Base-by-base conservation (phyloP, 2,329 filamentous ascomycete genomes). In the Delphinella strobiligena region DNA sequence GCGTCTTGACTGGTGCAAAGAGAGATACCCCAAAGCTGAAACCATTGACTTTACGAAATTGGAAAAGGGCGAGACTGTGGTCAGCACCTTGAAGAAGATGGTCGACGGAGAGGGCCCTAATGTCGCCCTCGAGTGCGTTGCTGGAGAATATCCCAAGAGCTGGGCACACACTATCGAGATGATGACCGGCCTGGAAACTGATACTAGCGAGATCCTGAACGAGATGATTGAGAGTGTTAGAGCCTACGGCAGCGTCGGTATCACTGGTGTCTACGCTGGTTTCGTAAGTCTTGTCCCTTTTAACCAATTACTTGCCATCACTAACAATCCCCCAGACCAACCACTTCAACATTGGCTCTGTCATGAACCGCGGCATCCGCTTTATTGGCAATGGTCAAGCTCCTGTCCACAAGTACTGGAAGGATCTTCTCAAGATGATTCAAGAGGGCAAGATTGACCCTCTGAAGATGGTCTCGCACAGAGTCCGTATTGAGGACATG, bases 351-450 rank as follows among this genome's bases (percentile, higher is more conserved):
- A 76, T 87, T 48, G 82, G 86, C 8, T 78, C 82, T 0, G 55
- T 93, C 11, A 93, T 93, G 85, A 77, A 93, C 62, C 78, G 82
- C 22, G 85, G 85, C n/a, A 76, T 93, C 49, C 78, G 82, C 1
- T 71, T 93, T 33, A 87, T 77, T 47, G 75, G 75, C 31, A 78
- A 78, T 48, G 75, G 75, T 3, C 75, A 79, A 54, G 74, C 74
- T 2, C 85, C 85, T 0, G 83, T 93, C 0, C 83, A 89, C 51
- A 74, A 79, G 52, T 91, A 93, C 63, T 93, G 84, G 86, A 69
- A 85, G 17, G 72, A 82, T 3, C 66, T 93, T n/a, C 67, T 91
- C 34, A 62, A 72, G 45, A 67, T 68, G 55, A 81, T 93, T 45
- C 71, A 78, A 51, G 68, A 67, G 16, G 76, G 77, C 22, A 69